These are phyloP conservation scores for Stephania cephalantha DNA, from an alignment of 164 flowering plant species.

Conservation along the genomic window DNA sequence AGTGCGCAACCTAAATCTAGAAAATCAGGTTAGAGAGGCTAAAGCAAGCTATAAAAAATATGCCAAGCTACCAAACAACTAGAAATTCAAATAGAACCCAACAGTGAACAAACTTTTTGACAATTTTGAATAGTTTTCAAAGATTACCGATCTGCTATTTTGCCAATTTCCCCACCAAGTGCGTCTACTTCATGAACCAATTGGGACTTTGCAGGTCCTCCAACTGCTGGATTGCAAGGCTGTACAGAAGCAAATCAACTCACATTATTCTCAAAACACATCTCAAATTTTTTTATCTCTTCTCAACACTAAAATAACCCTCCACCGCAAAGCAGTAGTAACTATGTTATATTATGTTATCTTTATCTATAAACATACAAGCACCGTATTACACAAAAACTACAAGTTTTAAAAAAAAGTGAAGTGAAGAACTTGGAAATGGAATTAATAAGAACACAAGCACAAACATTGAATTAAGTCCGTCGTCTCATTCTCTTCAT, in stretches of 20 bases:
- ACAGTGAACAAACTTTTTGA: not conserved
- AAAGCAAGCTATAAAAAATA: not conserved
- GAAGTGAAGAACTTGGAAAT: not conserved
- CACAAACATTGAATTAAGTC: no score
- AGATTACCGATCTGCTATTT: constrained; percentile 79
- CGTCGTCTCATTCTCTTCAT: no score
- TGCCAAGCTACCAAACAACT: not conserved
- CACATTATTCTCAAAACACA: not conserved
- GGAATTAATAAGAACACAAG: not conserved
- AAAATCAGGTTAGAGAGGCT: not conserved
- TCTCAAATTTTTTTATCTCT: not conserved
- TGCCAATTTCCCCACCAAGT: constrained; percentile 97
- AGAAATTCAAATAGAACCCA: not conserved
- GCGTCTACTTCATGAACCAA: constrained; percentile 99
- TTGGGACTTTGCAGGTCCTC: constrained; percentile 98
- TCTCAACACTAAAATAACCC: not conserved
- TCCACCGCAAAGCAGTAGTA: not conserved
- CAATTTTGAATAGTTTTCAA: not conserved
- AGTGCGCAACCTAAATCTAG: not conserved
- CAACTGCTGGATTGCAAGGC: constrained; percentile 99
- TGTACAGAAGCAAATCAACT: constrained; percentile 23
- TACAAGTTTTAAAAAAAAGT: not conserved
- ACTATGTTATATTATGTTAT: not conserved
- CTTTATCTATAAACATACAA: not conserved
- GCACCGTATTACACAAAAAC: not conserved